Conservation (phyloP, 2,329 filamentous ascomycete species). For the Colletotrichum lupini region DNA sequence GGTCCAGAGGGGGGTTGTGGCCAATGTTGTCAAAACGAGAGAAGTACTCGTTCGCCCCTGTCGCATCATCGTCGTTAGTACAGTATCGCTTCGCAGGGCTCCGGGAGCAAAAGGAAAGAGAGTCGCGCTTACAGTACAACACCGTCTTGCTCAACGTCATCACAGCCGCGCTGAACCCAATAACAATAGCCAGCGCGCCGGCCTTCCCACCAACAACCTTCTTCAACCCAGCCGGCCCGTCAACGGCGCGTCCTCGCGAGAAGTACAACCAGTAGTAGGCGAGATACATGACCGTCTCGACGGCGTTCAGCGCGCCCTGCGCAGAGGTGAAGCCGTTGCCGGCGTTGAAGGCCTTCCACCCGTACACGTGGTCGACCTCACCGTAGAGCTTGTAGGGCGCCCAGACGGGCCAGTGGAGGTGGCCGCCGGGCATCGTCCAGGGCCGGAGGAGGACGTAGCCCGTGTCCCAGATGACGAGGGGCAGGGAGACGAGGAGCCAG, state of each 20-base stretch:
- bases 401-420: conserved; percentile 78
- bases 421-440: conserved; percentile 82
- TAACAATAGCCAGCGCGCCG: conserved; percentile 57
- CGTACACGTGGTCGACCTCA: conserved; percentile 83
- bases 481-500: conserved; percentile 81
- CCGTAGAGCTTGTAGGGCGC: conserved; percentile 85
- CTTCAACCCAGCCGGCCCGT: conserved; percentile 39
- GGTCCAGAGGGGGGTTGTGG: conserved; percentile 58
- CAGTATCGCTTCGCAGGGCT: background rate
- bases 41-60: conserved; percentile 68
- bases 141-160: conserved; percentile 73
- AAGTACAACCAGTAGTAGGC: conserved; percentile 61
- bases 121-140: conserved; percentile 63
- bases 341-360: conserved; percentile 75
- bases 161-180: conserved; percentile 64
- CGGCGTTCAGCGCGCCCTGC: conserved; percentile 75
- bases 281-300: conserved; percentile 75
- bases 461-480: conserved; percentile 85
- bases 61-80: background rate
- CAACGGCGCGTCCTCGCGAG: conserved; percentile 37
- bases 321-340: conserved; percentile 81
- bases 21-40: conserved; percentile 67
- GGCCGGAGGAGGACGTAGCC: conserved; percentile 84
- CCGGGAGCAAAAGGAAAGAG: background rate
- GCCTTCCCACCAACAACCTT: conserved; percentile 52